A percentile compares a stretch with the other conserved stretches of the same genome.
Conservation (phyloP, 768 basidiomycete genomes). For the Strobilomyces dryophilus region DNA sequence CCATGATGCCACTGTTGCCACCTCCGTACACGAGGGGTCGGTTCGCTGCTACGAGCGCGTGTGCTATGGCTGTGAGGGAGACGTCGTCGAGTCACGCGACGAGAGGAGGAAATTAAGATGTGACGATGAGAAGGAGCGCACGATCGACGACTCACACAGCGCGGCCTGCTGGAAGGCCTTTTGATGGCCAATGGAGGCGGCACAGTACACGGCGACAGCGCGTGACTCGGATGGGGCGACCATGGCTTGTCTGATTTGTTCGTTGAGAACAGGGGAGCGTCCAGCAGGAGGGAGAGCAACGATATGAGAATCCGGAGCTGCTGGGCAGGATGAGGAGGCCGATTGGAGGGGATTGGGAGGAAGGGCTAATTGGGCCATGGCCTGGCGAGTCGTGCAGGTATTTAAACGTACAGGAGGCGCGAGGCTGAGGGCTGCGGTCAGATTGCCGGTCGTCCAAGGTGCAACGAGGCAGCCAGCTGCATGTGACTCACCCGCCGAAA, state of each 20-base stretch:
- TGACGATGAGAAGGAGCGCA: background rate
- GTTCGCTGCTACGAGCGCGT: slow-evolving; percentile 56
- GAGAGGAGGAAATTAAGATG: background rate
- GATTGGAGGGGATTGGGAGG: slow-evolving; percentile 6
- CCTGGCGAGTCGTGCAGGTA: slow-evolving; percentile 1
- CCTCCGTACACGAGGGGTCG: slow-evolving; percentile 85
- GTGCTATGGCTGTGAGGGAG: slow-evolving; percentile 56
- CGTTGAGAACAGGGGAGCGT: background rate
- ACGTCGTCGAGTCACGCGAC: slow-evolving; percentile 2
- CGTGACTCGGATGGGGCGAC: slow-evolving; percentile 29
- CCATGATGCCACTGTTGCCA: slow-evolving; percentile 83
- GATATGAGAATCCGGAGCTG: background rate
- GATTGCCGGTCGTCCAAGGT: slow-evolving; percentile 3
- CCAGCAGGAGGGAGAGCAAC: background rate
- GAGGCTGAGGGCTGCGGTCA: slow-evolving; percentile 13
- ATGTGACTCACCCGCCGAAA: background rate
- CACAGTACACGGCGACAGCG: slow-evolving; percentile 82
- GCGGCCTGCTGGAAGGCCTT: slow-evolving; percentile 66
- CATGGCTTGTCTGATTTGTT: slow-evolving; percentile 21
- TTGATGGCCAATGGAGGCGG: slow-evolving; percentile 62
- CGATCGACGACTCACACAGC: slow-evolving; percentile 46
- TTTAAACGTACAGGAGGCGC: slow-evolving; percentile 23
- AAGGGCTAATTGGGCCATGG: slow-evolving; percentile 10
- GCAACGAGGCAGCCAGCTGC: slow-evolving; percentile 23
- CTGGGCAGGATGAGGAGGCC: background rate